Evolutionary conservation across 345 rosid genomes (phyloP), one percentile per base, ranked within the genome.

Genomic region (Leavenworthia alabamica): DNA sequence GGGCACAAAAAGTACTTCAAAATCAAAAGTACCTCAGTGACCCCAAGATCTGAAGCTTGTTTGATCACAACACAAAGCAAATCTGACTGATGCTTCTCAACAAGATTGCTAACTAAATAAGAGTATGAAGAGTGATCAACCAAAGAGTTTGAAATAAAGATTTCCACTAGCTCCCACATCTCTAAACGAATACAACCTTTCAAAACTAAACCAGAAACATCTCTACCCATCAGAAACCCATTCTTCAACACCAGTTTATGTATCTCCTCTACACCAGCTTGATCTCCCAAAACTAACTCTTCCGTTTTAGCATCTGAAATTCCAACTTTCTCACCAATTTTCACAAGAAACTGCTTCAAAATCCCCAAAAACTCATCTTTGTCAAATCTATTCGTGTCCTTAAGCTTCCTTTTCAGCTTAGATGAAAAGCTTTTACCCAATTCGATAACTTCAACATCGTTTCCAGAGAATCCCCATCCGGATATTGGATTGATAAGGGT

Each of bases 1-100:
- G 96, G 96, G 64, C 83, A 73, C 27, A 89, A 76, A 66, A 93
- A 82, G 65, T 85, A 89, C 80, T 77, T 93, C 81, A 89, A 77
- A 67, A 85, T 61, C 54, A 75, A 77, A 52, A 77, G 72, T 53
- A 93, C 62, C 68, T 85, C 94, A n/a, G 70, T 56, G 4, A 75
- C 81, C 7, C 90, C 80, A 46, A 89, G 78, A 81, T 85, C 83
- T 0, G 82, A 56, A 52, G 94, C 89, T 58, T 83, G 82, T 67
- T 64, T 82, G 29, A 86, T 66, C 51, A 84, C 74, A 36, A 72
- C 72, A 39, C 86, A 80, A 17, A 91, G 79, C 78, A 89, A 75
- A 75, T 87, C 89, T 8, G 88, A 82, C 70, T 74, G 78, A 44
- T 73, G 80, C 75, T 89, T 84, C 4, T 51, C 70, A 24, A 80